These are phyloP conservation scores for Grosmannia serpens DNA, from an alignment of 2,329 filamentous ascomycete genomes.

Conservation along the genomic window DNA sequence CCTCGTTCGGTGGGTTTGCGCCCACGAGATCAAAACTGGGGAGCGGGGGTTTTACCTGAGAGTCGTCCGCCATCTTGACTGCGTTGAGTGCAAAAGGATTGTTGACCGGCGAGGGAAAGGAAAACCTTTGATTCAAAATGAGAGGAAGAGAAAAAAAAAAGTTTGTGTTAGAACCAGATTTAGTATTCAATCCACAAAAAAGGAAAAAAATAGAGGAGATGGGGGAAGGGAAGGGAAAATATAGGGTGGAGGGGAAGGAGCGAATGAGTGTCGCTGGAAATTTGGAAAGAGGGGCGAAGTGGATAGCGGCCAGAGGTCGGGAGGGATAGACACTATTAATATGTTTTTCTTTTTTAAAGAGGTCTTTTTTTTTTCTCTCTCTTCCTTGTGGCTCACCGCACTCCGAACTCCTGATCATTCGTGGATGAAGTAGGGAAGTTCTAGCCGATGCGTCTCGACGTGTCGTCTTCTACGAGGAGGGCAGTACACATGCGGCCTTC, in stretches of 20 bases:
- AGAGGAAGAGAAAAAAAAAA: conserved; percentile 18
- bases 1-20: conserved; percentile 13
- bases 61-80: conserved; percentile 46
- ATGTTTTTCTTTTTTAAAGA: conserved; percentile 4
- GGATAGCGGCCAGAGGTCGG: neutral
- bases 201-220: conserved; percentile 10
- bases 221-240: conserved; percentile 7
- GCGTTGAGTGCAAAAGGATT: conserved; percentile 22
- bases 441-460: no score
- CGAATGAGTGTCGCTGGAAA: conserved; percentile 8
- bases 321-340: neutral
- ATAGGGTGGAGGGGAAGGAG: conserved; percentile 13
- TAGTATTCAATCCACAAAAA: conserved; percentile 5
- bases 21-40: conserved; percentile 4
- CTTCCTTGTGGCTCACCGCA: neutral
- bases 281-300: conserved; percentile 8
- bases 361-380: neutral
- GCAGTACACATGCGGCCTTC: neutral
- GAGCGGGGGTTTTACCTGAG: conserved; percentile 32
- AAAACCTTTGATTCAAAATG: conserved; percentile 9
- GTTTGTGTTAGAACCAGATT: conserved; percentile 8
- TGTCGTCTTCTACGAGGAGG: no score
- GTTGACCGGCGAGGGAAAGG: conserved; percentile 5
- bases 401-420: neutral
- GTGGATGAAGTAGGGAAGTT: no score